phyloP scores from a whole-genome alignment of 768 basidiomycete species.

The Lactarius quietus region DNA sequence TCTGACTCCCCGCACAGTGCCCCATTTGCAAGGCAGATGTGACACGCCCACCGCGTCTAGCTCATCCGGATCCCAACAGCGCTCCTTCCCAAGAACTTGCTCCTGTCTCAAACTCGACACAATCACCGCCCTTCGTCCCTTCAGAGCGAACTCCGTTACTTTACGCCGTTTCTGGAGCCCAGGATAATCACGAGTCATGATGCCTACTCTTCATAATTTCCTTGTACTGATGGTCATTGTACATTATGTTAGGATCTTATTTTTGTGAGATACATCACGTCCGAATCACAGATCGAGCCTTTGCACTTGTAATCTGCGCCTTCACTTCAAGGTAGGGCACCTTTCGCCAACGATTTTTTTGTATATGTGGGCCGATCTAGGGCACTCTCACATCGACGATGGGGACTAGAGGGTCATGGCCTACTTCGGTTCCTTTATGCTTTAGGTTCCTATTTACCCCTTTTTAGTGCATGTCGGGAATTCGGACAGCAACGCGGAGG shows the following conservation, averaged over 20 bases:
- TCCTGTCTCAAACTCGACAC: constrained; percentile 2
- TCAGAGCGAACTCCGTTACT: constrained; percentile 22
- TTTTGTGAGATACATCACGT: constrained; percentile 18
- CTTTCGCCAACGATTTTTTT: constrained; percentile 1
- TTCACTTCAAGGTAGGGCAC: not conserved
- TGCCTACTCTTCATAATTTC: constrained; percentile 11
- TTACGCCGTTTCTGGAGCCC: constrained; percentile 3
- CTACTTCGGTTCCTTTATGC: not conserved
- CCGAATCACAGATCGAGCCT: constrained; percentile 18
- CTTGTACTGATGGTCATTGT: constrained; percentile 21
- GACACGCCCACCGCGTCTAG: constrained; percentile 51
- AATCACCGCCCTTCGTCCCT: constrained; percentile 14
- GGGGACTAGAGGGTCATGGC: not conserved
- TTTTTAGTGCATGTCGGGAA: not conserved
- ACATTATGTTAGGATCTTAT: constrained; percentile 21
- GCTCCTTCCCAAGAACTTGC: not conserved
- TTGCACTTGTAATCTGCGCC: not conserved
- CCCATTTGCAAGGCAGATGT: constrained; percentile 93
- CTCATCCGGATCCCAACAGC: constrained; percentile 17
- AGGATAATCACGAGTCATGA: constrained; percentile 17
- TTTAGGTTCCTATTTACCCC: constrained; percentile 3
- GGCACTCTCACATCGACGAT: not conserved
- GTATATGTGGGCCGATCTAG: not conserved
- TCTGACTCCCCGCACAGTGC: constrained; percentile 49
- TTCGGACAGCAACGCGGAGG: not conserved